Percentiles rank a stretch among this genome's conserved stretches.
phyloP scores from a whole-genome alignment of 176 grass and related monocot species.

The Carex parvula region DNA sequence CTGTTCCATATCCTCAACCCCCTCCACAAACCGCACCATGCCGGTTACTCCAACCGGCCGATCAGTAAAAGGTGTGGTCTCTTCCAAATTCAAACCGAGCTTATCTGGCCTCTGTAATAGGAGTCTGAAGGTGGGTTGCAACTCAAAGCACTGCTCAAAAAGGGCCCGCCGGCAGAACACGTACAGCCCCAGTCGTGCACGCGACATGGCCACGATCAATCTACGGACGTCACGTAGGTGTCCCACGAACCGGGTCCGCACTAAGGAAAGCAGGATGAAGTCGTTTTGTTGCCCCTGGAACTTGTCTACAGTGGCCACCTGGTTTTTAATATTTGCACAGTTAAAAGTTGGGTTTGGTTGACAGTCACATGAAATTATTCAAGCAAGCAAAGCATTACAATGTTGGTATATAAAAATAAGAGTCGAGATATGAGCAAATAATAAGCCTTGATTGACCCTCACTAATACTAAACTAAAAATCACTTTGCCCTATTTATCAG shows the following conservation, averaged over 20 bases:
- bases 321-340: constrained; percentile 12
- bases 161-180: constrained; percentile 74
- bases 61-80: constrained; percentile 71
- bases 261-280: constrained; percentile 94
- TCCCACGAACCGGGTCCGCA: constrained; percentile 87
- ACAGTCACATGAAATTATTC: neutral
- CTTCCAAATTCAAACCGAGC: constrained; percentile 73
- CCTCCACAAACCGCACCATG: constrained; percentile 51
- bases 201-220: constrained; percentile 93
- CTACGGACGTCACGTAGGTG: constrained; percentile 95
- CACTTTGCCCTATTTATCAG: neutral
- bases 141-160: constrained; percentile 93
- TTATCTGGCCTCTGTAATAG: constrained; percentile 80
- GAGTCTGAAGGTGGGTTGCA: constrained; percentile 89
- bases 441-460: too few relatives aligned
- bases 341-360: too few relatives aligned
- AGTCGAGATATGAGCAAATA: neutral
- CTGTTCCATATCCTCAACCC: constrained; percentile 68
- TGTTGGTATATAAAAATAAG: neutral
- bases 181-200: constrained; percentile 82
- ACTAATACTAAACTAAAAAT: neutral
- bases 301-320: constrained; percentile 93
- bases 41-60: constrained; percentile 59
- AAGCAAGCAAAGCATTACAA: constrained; percentile 4
- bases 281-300: constrained; percentile 99